These are phyloP conservation scores for Achaetomiella virescens DNA, from an alignment of 495 filamentous ascomycete species.

Conservation along the genomic window DNA sequence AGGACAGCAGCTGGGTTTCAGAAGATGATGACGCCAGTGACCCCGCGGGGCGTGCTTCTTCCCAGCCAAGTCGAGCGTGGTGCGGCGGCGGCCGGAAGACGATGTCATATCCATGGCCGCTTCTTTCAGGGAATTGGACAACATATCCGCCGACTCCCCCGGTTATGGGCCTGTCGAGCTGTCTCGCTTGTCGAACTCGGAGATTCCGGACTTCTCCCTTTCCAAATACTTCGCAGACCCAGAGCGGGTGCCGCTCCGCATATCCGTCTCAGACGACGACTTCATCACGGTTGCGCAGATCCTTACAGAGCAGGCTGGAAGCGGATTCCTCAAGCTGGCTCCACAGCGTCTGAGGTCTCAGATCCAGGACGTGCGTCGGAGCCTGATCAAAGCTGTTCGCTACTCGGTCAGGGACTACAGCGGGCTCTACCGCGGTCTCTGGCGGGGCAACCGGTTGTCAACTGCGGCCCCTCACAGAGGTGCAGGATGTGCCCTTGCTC, in stretches of 20 bases:
- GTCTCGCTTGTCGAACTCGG: slow-evolving; percentile 33
- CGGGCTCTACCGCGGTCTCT: slow-evolving; percentile 35
- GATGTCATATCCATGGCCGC: slow-evolving; percentile 43
- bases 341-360: slow-evolving; percentile 7
- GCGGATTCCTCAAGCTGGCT: slow-evolving; percentile 31
- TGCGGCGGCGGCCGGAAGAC: slow-evolving; percentile 35
- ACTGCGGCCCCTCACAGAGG: slow-evolving; percentile 43
- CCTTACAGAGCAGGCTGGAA: slow-evolving; percentile 54
- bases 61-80: slow-evolving; percentile 40
- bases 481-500: slow-evolving; percentile 46
- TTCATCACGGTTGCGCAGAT: slow-evolving; percentile 55
- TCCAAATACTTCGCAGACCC: slow-evolving; percentile 45
- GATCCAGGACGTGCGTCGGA: slow-evolving; percentile 26
- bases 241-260: slow-evolving; percentile 37
- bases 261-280: slow-evolving; percentile 42
- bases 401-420: slow-evolving; percentile 38
- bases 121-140: slow-evolving; percentile 44
- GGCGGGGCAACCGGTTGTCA: slow-evolving; percentile 32
- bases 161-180: slow-evolving; percentile 37
- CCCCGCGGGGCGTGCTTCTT: slow-evolving; percentile 36
- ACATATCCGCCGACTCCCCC: slow-evolving; percentile 25
- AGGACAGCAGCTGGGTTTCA: slow-evolving; percentile 40
- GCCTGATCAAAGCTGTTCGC: slow-evolving; percentile 33
- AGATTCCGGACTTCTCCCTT: slow-evolving; percentile 39
- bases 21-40: slow-evolving; percentile 47